These are phyloP conservation scores for Hura crepitans DNA, from an alignment of 441 rosid genomes.

Conservation along the genomic window DNA sequence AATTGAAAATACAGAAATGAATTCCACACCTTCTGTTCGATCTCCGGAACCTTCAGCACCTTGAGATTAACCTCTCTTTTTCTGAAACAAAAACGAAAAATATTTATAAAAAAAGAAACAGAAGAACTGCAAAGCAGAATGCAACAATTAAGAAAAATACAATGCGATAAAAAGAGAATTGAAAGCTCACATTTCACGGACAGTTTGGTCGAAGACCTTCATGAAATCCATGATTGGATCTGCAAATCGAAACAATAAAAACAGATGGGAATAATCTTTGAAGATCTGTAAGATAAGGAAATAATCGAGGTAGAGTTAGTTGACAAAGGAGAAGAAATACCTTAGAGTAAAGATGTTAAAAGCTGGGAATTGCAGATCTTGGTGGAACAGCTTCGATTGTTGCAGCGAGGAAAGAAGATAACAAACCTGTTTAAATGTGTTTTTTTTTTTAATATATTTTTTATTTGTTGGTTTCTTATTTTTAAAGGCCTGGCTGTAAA, in stretches of 20 bases:
- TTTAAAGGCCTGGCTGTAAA: too few relatives aligned
- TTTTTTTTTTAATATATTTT: too few relatives aligned
- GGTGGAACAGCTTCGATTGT: neutral
- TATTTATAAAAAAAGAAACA: neutral
- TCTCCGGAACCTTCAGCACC: conserved; percentile 96
- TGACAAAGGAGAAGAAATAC: neutral
- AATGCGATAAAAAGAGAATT: neutral
- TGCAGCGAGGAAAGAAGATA: too few relatives aligned
- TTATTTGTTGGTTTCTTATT: too few relatives aligned
- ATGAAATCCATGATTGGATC: conserved; percentile 87
- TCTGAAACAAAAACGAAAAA: conserved; percentile 34
- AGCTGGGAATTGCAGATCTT: conserved; percentile 3
- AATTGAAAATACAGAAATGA: neutral
- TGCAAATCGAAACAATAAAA: conserved; percentile 11
- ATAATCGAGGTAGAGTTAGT: neutral
- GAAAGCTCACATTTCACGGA: conserved; percentile 81
- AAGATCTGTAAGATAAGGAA: conserved; percentile 4
- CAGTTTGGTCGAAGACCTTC: conserved; percentile 94
- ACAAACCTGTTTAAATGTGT: too few relatives aligned
- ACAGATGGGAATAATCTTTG: neutral
- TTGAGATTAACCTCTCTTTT: conserved; percentile 98
- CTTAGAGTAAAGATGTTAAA: conserved; percentile 8
- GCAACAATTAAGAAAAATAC: conserved; percentile 9
- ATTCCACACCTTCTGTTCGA: conserved; percentile 77
- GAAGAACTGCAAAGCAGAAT: conserved; percentile 1